phyloP scores from a whole-genome alignment of 805 yeast species.

The Babjeviella inositovora region DNA sequence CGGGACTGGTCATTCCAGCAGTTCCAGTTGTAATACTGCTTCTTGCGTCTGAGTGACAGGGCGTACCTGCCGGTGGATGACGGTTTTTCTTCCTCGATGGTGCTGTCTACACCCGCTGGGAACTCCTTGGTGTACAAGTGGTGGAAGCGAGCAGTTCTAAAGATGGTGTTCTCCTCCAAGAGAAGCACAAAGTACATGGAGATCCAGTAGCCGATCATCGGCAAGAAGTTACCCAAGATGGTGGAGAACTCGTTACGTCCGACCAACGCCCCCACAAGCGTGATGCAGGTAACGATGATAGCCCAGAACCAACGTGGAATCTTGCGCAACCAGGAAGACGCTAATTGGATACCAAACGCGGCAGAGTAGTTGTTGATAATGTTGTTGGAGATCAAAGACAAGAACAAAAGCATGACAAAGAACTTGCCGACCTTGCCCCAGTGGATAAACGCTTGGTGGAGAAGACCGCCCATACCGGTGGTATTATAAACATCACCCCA shows the following conservation, averaged over 20 bases:
- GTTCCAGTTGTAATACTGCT: constrained; percentile 62
- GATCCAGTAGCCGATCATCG: constrained; percentile 89
- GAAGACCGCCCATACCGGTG: constrained; percentile 64
- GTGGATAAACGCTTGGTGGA: constrained; percentile 43
- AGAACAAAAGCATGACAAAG: constrained; percentile 47
- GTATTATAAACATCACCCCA: constrained; percentile 41
- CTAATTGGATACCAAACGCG: constrained; percentile 62
- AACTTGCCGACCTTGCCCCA: constrained; percentile 83
- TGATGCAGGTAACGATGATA: constrained; percentile 41
- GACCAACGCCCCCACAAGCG: constrained; percentile 55
- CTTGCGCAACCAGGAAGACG: constrained; percentile 42
- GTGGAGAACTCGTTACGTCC: constrained; percentile 61
- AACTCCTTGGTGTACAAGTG: constrained; percentile 24
- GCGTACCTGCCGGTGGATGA: too few relatives aligned
- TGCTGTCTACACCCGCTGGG: too few relatives aligned
- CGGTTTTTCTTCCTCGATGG: too few relatives aligned
- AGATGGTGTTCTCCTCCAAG: constrained; percentile 56
- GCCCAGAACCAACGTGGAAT: constrained; percentile 75
- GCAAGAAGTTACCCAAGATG: constrained; percentile 67
- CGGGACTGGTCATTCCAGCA: constrained; percentile 50
- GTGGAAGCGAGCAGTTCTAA: constrained; percentile 33
- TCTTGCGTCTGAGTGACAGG: background rate
- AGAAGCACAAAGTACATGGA: constrained; percentile 63
- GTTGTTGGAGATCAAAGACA: constrained; percentile 71
- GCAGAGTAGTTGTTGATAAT: constrained; percentile 71